Conservation (phyloP, 345 rosid species). For the Linum usitatissimum region DNA sequence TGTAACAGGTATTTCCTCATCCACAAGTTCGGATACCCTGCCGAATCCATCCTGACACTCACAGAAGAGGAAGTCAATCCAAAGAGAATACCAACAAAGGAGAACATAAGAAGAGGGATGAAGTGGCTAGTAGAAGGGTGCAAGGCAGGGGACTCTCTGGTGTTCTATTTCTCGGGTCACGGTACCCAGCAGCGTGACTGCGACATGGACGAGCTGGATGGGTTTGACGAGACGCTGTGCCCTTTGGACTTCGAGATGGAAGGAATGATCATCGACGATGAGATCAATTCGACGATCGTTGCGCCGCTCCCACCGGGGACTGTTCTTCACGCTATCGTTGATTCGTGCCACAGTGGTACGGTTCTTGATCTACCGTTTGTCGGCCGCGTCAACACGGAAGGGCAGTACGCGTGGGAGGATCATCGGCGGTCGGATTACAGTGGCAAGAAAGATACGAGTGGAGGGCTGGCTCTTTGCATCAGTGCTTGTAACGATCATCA, state of each 20-base stretch:
- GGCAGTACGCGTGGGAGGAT: constrained; percentile 53
- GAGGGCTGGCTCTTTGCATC: constrained; percentile 57
- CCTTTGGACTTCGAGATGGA: constrained; percentile 68
- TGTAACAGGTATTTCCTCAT: constrained; percentile 23
- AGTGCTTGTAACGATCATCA: constrained; percentile 69
- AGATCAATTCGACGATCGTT: constrained; percentile 49
- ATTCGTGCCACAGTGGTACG: constrained; percentile 65
- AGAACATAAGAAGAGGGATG: constrained; percentile 54
- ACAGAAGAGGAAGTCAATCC: constrained; percentile 53
- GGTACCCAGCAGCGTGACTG: constrained; percentile 44
- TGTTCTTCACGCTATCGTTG: constrained; percentile 61
- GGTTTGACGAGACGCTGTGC: constrained; percentile 53
- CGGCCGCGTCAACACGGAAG: constrained; percentile 68
- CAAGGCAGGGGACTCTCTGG: constrained; percentile 60
- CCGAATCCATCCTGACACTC: constrained; percentile 28
- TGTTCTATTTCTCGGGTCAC: constrained; percentile 82
- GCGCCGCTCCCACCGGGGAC: constrained; percentile 61
- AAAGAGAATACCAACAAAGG: constrained; percentile 49
- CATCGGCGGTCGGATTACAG: constrained; percentile 17
- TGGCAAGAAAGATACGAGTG: constrained; percentile 54
- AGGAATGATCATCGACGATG: constrained; percentile 65
- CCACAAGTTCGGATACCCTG: constrained; percentile 37
- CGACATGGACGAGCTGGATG: constrained; percentile 53
- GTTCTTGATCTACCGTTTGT: constrained; percentile 53
- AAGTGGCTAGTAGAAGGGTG: constrained; percentile 67